A percentile compares a stretch with the other conserved stretches of the same genome.
Evolutionary conservation across 192 early-diverging fungal genomes (phyloP).

Genomic region (Powellomyces hirtus): DNA sequence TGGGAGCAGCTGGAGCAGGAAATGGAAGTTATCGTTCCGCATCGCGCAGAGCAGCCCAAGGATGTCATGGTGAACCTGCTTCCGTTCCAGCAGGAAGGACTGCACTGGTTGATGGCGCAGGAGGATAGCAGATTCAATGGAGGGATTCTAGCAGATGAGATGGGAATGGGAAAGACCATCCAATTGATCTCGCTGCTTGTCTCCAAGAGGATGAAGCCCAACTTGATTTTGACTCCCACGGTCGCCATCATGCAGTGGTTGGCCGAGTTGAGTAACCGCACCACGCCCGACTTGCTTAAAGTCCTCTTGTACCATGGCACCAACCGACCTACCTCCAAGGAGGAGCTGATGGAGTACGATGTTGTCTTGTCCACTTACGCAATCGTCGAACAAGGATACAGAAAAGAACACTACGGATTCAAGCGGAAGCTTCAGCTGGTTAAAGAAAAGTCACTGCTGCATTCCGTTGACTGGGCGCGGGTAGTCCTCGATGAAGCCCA

Average conservation of each 20-base stretch:
- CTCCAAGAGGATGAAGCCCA: slow-evolving; percentile 62
- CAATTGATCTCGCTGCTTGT: slow-evolving; percentile 81
- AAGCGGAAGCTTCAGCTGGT: slow-evolving; percentile 59
- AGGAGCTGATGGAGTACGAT: slow-evolving; percentile 67
- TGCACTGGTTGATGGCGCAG: slow-evolving; percentile 81
- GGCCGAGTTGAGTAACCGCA: slow-evolving; percentile 68
- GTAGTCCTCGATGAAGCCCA: slow-evolving; percentile 84
- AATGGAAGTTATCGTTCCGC: slow-evolving; percentile 31
- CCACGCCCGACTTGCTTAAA: slow-evolving; percentile 54
- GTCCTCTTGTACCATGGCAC: slow-evolving; percentile 75
- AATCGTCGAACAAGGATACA: slow-evolving; percentile 69
- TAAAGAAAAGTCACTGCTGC: slow-evolving; percentile 66
- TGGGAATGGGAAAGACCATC: slow-evolving; percentile 91
- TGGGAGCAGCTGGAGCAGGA: slow-evolving; percentile 54
- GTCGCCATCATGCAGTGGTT: slow-evolving; percentile 90
- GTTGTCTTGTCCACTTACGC: slow-evolving; percentile 68
- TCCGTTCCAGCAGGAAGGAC: slow-evolving; percentile 85
- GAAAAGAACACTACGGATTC: slow-evolving; percentile 71
- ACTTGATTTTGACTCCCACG: slow-evolving; percentile 81
- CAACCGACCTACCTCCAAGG: slow-evolving; percentile 45
- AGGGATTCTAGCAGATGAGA: slow-evolving; percentile 79
- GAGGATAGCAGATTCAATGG: slow-evolving; percentile 54
- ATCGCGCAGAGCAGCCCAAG: slow-evolving; percentile 53
- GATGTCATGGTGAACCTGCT: slow-evolving; percentile 71
- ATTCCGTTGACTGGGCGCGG: slow-evolving; percentile 76